phyloP scores from a whole-genome alignment of 345 rosid genomes.

The Eucalyptus polyanthemos region DNA sequence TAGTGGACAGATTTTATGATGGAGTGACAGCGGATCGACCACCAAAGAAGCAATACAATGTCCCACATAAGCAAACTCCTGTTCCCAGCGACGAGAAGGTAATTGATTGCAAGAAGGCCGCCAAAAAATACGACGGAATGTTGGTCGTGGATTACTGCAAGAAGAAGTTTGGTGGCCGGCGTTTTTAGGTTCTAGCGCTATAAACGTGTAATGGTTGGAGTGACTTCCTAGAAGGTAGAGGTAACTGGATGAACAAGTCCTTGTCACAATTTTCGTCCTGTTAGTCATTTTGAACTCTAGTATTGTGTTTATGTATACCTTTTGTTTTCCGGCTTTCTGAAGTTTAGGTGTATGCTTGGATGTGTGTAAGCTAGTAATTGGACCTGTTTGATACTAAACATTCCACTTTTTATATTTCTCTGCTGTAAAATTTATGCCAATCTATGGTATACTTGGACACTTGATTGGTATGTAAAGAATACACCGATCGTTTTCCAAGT shows the following conservation, averaged over 20 bases:
- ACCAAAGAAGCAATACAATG: neutral
- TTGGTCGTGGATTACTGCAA: neutral
- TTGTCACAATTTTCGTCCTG: neutral
- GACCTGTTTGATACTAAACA: neutral
- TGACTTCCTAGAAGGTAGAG: neutral
- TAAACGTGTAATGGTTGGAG: neutral
- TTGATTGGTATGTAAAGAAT: neutral
- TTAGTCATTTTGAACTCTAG: neutral
- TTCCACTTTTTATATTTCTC: neutral
- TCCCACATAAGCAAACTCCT: neutral
- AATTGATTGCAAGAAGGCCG: neutral
- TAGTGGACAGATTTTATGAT: neutral
- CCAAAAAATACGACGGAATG: neutral
- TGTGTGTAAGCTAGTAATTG: neutral
- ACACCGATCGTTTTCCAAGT: neutral
- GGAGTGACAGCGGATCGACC: neutral
- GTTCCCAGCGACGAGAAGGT: neutral
- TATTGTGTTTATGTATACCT: neutral
- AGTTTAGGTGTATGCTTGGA: neutral
- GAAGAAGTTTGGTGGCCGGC: neutral
- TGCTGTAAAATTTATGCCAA: neutral
- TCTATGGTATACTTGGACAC: neutral
- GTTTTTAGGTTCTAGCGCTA: neutral
- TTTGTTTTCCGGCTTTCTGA: neutral
- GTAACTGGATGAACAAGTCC: neutral